Evolutionary conservation across 352 stramenopile genomes (phyloP), one percentile per base, ranked within the genome.

Genomic region (Pythium sukuiense): DNA sequence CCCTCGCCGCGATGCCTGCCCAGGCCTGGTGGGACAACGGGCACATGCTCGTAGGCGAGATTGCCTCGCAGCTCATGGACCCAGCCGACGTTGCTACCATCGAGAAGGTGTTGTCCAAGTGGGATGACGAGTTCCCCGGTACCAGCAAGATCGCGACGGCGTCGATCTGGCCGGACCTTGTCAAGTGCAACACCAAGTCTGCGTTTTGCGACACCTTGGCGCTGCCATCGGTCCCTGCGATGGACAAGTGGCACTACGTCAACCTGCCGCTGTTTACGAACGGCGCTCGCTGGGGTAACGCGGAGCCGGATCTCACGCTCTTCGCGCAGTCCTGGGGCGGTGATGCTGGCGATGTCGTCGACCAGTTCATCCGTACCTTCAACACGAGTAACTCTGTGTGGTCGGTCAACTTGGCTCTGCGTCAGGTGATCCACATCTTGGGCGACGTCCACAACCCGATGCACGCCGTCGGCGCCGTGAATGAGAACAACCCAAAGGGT

Each of bases 221-320:
- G 16, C 58, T 62, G 13, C 80, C 83, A 35, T 89, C 83, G 12
- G 69, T 84, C 58, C 67, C 75, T 32, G 62, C 63, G 45, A 85
- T 85, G 72, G 79, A 81, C 61, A 72, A 79, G 60, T 91, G 83
- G 83, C 83, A 91, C 71, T 91, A 89, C 73, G 75, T 88, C 55
- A 74, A 91, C 63, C 50, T 91, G 41, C 83, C 83, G 13, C 60
- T 82, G 49, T 80, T 88, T 70, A 79, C 85, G 33, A 83, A 86
- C 41, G 79, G 83, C 35, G 60, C 67, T 14, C 69, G 73, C 41
- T 83, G 72, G 69, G 65, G 71, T 26, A 71, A 70, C 55, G 74
- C 76, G 41, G 76, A 81, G 16, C 63, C 79, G 0, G 74, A 81
- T 30, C 61, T 89, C 26, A 69, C 56, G n/a, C 70, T 89, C 18